Base-by-base conservation (phyloP, 345 rosid species). In the Abelmoschus esculentus region DNA sequence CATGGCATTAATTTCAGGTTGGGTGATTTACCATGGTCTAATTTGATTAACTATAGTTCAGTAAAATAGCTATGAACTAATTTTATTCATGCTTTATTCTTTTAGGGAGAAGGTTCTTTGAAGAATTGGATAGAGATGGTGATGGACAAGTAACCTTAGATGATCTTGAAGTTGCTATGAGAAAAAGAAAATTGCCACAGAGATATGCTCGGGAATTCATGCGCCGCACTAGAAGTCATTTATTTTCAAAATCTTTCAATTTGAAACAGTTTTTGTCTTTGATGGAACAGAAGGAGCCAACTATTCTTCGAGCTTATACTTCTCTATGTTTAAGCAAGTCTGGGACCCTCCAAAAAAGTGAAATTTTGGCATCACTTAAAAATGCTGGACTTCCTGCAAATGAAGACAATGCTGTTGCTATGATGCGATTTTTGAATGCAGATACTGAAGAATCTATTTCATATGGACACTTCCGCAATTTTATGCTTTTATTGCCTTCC, bases 241-340 rank as follows among this genome's bases (percentile, higher is more conserved):
- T 91, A 46, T 91, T 95, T 82, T 87, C 96, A 36, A 95, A 90
- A 80, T 95, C 99, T 32, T 95, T 95, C 71, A 90, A 96, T 54
- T 95, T 96, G 99, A 95, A 89, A 82, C 99, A 91, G 72, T 95
- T 95, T 84, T 80, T 91, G 73, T 91, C 97, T 26, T 80, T 95
- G 84, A 95, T 95, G 99, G 99, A 95, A 80, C 99, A 95, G 85
- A 90, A 86, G 73, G 99, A 95, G 78, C 92, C 96, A 28, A 95
- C 96, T 50, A 91, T 95, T 76, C 97, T 95, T 77, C 96, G 97
- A 72, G 99, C 99, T 17, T 95, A 91, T 70, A 95, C 99, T 66
- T 88, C 97, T 74, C 87, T 95, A 3, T 91, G 99, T 78, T 82
- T 91, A 73, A 87, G 86, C 87, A 87, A 95, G 80, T 95, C 96